These are phyloP conservation scores for Leishmania amazonensis DNA, from an alignment of 208 protist genomes.

Conservation along the genomic window DNA sequence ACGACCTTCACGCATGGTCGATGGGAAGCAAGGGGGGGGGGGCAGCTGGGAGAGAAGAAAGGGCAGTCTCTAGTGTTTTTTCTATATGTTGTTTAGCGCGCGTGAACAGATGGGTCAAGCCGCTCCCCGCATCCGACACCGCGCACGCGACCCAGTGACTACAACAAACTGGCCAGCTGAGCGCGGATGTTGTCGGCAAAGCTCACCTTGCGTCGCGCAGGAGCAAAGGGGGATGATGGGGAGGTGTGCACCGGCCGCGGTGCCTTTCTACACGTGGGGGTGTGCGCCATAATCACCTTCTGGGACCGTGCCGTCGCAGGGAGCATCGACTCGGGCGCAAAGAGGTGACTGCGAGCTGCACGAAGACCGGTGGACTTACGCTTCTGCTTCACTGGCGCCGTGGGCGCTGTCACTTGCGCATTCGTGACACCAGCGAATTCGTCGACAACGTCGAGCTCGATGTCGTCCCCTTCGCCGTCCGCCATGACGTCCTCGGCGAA, in stretches of 20 bases:
- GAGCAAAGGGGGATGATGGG: constrained; percentile 10
- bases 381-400: background rate
- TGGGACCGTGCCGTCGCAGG: constrained; percentile 16
- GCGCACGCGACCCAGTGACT: background rate
- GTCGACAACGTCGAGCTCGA: background rate
- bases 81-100: background rate
- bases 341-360: constrained; percentile 19
- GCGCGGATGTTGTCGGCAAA: constrained; percentile 29
- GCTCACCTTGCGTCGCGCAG: constrained; percentile 5
- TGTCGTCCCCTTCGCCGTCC: background rate
- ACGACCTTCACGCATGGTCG: background rate
- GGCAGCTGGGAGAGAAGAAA: constrained; percentile 3
- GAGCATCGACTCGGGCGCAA: constrained; percentile 13
- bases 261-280: background rate
- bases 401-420: background rate
- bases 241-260: background rate
- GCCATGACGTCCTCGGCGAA: constrained; percentile 11
- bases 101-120: no score
- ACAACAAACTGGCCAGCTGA: constrained; percentile 26
- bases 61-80: constrained; percentile 6
- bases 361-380: background rate
- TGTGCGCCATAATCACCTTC: constrained; percentile 27
- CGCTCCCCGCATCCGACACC: background rate
- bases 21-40: background rate
- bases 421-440: background rate